Conservation (phyloP, 257 asterid species). For the Handroanthus guayacan region DNA sequence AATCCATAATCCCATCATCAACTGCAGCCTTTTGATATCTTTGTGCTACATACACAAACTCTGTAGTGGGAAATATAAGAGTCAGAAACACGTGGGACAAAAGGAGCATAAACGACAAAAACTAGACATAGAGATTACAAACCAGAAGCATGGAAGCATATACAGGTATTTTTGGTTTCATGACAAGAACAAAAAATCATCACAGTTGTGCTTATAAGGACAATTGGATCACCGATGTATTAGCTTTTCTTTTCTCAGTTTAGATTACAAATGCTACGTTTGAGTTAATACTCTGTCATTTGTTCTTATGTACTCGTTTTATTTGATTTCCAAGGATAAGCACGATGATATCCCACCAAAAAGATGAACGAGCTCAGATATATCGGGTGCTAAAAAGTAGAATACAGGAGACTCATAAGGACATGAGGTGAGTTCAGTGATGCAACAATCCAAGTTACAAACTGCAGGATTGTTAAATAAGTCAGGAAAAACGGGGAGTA, state of each 20-base stretch:
- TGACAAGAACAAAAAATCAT: conserved; percentile 1
- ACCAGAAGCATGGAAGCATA: neutral
- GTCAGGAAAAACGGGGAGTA: neutral
- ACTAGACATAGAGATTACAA: neutral
- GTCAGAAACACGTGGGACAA: neutral
- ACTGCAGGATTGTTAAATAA: neutral
- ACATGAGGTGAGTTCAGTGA: too few relatives aligned
- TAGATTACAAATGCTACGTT: neutral
- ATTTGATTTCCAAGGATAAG: neutral
- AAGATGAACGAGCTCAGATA: neutral
- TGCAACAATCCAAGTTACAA: neutral
- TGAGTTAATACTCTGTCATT: neutral
- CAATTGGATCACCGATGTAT: neutral
- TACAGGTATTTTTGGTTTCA: neutral
- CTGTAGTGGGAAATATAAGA: conserved; percentile 7
- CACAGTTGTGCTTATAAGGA: neutral
- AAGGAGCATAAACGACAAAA: neutral
- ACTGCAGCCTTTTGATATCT: neutral
- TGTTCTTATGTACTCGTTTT: neutral
- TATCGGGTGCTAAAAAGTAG: neutral
- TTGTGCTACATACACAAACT: neutral
- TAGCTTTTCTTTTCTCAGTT: neutral
- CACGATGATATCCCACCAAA: neutral
- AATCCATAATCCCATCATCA: neutral
- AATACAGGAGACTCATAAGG: neutral